A percentile compares a stretch with the other conserved stretches of the same genome.
phyloP scores from a whole-genome alignment of 495 filamentous ascomycete genomes.

The Neurospora sublineolata region DNA sequence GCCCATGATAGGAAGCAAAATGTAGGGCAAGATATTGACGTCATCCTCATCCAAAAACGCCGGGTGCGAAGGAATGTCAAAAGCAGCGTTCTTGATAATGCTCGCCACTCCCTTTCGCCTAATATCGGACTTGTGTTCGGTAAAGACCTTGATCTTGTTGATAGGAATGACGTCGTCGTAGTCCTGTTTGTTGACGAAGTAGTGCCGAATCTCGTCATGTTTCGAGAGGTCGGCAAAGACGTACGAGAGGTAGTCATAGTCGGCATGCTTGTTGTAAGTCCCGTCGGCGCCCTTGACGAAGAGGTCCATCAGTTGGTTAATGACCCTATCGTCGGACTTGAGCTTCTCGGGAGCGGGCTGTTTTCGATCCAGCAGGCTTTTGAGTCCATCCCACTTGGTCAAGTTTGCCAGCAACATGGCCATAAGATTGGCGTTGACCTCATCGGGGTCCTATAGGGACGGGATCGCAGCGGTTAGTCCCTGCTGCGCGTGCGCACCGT shows the following conservation, averaged over 20 bases:
- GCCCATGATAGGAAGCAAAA: slow-evolving; percentile 58
- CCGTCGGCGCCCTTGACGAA: slow-evolving; percentile 85
- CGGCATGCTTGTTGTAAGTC: slow-evolving; percentile 70
- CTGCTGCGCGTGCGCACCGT: not conserved
- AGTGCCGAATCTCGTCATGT: slow-evolving; percentile 55
- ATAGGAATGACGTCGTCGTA: slow-evolving; percentile 74
- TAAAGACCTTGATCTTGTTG: slow-evolving; percentile 84
- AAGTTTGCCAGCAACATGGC: slow-evolving; percentile 92
- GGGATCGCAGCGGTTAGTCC: slow-evolving; percentile 7
- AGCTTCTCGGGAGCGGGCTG: slow-evolving; percentile 46
- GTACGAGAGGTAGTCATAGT: slow-evolving; percentile 87
- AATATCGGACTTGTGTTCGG: slow-evolving; percentile 68
- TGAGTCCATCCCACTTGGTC: slow-evolving; percentile 62
- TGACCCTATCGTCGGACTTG: slow-evolving; percentile 57
- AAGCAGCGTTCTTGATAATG: slow-evolving; percentile 79
- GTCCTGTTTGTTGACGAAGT: slow-evolving; percentile 60
- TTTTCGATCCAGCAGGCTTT: slow-evolving; percentile 52
- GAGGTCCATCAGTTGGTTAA: slow-evolving; percentile 87
- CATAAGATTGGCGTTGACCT: slow-evolving; percentile 68
- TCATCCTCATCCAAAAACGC: slow-evolving; percentile 55
- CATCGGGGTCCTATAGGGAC: slow-evolving; percentile 34
- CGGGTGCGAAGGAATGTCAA: slow-evolving; percentile 57
- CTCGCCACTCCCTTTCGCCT: slow-evolving; percentile 83
- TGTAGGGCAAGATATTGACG: slow-evolving; percentile 73
- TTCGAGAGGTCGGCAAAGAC: slow-evolving; percentile 89